Conservation (phyloP, 2,329 filamentous ascomycete genomes). For the Verticillium zaregamsianum region DNA sequence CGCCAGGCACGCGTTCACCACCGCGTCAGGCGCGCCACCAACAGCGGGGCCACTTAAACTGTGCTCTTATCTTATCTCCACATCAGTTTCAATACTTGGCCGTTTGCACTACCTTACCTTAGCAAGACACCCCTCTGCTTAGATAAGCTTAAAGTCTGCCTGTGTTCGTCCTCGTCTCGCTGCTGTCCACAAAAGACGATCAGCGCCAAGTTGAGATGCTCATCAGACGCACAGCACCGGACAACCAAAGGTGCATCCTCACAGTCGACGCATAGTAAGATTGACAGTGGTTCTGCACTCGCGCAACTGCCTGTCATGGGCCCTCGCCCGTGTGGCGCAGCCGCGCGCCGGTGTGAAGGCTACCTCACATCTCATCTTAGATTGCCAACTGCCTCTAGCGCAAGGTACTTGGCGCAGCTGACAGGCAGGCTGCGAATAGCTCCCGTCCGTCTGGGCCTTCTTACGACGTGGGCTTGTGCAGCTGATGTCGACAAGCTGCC, state of each 20-base stretch:
- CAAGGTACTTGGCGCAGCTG: background rate
- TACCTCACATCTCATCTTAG: background rate
- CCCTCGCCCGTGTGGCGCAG: background rate
- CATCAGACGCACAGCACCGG: background rate
- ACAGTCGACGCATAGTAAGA: background rate
- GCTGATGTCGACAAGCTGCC: background rate
- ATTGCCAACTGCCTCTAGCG: background rate
- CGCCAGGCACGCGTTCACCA: background rate
- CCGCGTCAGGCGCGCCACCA: background rate
- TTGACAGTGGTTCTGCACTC: background rate
- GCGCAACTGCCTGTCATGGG: background rate
- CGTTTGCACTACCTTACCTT: background rate
- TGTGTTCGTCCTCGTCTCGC: too few species aligned
- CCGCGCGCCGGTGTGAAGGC: background rate
- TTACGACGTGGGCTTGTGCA: background rate
- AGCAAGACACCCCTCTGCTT: background rate
- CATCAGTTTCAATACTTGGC: too few species aligned
- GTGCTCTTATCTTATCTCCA: background rate
- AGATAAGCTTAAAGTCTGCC: too few species aligned
- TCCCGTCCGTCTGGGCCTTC: background rate
- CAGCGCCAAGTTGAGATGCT: background rate
- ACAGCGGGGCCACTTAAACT: background rate
- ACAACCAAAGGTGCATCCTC: background rate
- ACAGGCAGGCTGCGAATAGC: background rate
- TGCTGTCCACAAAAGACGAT: background rate